Evolutionary conservation across 768 basidiomycete species (phyloP), one percentile per base, ranked within the genome.

Genomic region (Fomitopsis serialis): DNA sequence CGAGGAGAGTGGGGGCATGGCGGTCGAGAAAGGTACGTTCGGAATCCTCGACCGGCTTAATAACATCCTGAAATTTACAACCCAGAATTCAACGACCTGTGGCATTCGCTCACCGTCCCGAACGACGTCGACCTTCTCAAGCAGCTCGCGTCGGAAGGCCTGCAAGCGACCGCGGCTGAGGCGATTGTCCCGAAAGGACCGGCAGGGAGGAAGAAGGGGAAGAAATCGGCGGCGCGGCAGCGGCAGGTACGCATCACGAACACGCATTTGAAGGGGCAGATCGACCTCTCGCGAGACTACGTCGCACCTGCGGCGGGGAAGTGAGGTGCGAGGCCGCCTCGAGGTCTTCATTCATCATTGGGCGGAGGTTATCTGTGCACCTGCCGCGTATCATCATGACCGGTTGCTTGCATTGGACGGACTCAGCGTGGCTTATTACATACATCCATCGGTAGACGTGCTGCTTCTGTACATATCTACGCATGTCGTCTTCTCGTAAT

Each of bases 51-150:
- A 19, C 10, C 37, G 27, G 24, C 25, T 48, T 42, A 50, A 55
- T 46, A 21, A 3, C n/a, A n/a, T n/a, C n/a, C n/a, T n/a, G n/a
- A n/a, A n/a, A 23, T 17, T 40, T 9, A 19, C 54, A 17, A n/a
- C n/a, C n/a, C 67, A 96, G 93, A 96, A 68, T 96, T 96, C 64
- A 72, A 78, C 48, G 88, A 93, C 60, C 71, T 95, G 17, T 96
- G 94, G 93, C 89, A 91, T 67, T 77, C 78, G 3, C 74, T 94
- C 17, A 85, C 83, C 61, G 87, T 93, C 1, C 93, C 93, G 1
- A 88, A 89, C 50, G 90, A 92, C 42, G 88, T 88, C 23, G 91
- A 94, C 62, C 70, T 96, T 2, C 74, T 87, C 52, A 84, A 79
- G 62, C 82, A 90, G 54, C 80, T 96, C 44, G 81, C 83, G 8